A percentile compares a stretch with the other conserved stretches of the same genome.
Conservation (phyloP, 306 rosid species). For the Notholithocarpus densiflorus region DNA sequence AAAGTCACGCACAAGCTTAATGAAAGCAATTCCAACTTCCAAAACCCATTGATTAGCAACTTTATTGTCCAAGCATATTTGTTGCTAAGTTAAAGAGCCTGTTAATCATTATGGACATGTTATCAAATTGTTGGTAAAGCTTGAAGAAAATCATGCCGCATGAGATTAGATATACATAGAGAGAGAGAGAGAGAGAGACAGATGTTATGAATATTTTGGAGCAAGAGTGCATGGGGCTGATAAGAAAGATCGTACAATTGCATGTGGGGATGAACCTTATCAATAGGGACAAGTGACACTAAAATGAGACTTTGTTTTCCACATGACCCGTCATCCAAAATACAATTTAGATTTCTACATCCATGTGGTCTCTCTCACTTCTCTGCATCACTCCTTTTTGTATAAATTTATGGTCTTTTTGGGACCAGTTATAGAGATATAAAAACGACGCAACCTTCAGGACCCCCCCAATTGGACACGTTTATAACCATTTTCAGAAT, state of each 20-base stretch:
- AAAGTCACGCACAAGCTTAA: neutral
- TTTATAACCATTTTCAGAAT: neutral
- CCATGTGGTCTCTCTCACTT: slow-evolving; percentile 8
- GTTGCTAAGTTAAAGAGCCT: neutral
- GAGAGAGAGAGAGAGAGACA: neutral
- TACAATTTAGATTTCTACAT: neutral
- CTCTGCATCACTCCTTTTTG: neutral
- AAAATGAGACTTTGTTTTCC: neutral
- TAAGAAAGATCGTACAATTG: slow-evolving; percentile 9
- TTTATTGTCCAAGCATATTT: neutral
- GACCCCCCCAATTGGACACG: too few relatives aligned
- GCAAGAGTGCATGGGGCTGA: slow-evolving; percentile 14
- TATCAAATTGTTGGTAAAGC: neutral
- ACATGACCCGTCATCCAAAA: slow-evolving; percentile 1
- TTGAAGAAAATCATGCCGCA: neutral
- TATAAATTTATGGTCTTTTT: neutral
- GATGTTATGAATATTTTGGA: slow-evolving; percentile 1
- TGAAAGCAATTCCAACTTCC: neutral
- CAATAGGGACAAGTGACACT: neutral
- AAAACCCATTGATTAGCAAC: neutral
- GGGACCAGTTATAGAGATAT: neutral
- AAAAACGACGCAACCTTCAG: neutral
- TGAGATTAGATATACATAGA: neutral
- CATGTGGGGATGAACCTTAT: slow-evolving; percentile 12
- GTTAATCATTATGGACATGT: neutral